phyloP scores from a whole-genome alignment of 2,329 filamentous ascomycete genomes.

The Botrytis hyacinthi region DNA sequence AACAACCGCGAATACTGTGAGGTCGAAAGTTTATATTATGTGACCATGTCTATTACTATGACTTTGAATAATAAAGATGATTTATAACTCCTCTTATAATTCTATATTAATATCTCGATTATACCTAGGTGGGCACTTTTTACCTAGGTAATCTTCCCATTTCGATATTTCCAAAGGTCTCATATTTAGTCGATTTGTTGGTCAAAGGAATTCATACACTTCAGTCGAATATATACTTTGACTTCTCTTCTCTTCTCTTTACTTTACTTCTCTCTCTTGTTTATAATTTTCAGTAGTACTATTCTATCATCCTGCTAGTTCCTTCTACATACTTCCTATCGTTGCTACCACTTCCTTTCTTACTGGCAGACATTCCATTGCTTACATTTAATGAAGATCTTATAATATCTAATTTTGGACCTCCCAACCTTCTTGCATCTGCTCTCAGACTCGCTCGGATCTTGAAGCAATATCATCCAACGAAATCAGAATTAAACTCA shows the following conservation, averaged over 20 bases:
- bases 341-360: background rate
- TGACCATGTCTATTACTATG: background rate
- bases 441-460: conserved; percentile 7
- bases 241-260: background rate
- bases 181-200: background rate
- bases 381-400: background rate
- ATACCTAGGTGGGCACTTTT: background rate
- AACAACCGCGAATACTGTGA: background rate
- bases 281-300: background rate
- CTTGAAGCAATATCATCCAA: background rate
- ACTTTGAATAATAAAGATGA: background rate
- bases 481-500: background rate
- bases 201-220: background rate
- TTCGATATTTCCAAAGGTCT: background rate
- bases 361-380: background rate
- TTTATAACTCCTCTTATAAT: background rate
- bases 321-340: background rate
- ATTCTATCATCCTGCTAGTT: background rate
- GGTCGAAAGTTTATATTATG: background rate
- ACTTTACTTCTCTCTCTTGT: background rate
- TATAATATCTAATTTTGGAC: background rate
- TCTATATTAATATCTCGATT: background rate
- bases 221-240: background rate
- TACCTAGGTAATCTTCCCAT: background rate
- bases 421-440: background rate